Conservation (phyloP, 495 filamentous ascomycete species). For the Choiromyces venosus region DNA sequence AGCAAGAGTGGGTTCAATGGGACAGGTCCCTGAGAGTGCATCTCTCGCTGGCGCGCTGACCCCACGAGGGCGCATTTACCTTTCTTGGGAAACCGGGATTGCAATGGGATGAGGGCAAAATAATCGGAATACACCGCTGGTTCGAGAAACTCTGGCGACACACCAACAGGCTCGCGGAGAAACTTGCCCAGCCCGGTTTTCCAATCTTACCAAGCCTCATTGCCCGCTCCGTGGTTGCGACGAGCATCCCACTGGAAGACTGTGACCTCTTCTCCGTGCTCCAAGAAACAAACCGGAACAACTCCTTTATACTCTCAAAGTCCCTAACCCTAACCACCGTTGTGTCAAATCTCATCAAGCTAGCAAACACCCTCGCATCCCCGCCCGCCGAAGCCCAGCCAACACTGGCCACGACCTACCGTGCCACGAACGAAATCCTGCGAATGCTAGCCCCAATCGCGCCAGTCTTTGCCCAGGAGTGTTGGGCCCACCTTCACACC, state of each 20-base stretch:
- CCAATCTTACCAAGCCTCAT: not conserved
- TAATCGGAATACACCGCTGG: constrained; percentile 75
- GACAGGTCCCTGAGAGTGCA: constrained; percentile 67
- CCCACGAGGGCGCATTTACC: constrained; percentile 78
- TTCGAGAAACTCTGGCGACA: constrained; percentile 49
- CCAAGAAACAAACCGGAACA: not conserved
- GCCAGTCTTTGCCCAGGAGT: constrained; percentile 71
- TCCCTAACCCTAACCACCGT: constrained; percentile 61
- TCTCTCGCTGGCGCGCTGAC: constrained; percentile 71
- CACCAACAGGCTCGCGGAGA: not conserved
- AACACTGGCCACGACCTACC: not conserved
- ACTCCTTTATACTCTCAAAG: not conserved
- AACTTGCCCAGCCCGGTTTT: not conserved
- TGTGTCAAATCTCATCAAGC: constrained; percentile 70
- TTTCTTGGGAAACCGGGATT: constrained; percentile 72
- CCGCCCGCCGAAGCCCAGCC: constrained; percentile 41
- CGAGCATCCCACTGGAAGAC: not conserved
- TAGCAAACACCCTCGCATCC: constrained; percentile 60
- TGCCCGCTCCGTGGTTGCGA: not conserved
- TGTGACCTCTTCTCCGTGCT: not conserved
- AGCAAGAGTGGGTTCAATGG: constrained; percentile 90
- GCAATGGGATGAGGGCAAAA: constrained; percentile 82
- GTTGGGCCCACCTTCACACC: constrained; percentile 59
- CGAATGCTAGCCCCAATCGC: constrained; percentile 70
- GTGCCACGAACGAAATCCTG: constrained; percentile 50